Evolutionary conservation across 768 basidiomycete species (phyloP), one percentile per base, ranked within the genome.

Genomic region (Xerocomellus intermedius): DNA sequence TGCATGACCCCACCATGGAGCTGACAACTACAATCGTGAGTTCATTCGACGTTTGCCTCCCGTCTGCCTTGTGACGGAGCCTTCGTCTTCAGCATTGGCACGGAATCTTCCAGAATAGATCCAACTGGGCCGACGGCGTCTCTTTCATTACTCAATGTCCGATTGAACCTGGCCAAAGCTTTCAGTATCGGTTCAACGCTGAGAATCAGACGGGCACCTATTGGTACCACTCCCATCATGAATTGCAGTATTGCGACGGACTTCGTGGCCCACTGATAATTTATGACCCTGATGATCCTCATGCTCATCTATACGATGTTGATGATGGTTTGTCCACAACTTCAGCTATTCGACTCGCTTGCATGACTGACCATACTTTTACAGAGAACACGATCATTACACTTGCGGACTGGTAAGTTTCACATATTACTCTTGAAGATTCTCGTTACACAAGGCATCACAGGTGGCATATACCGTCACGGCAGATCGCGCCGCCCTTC

Each of bases 151-250:
- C 71, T 21, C 78, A 79, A 57, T 81, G 79, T 56, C 79, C 79
- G 14, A 79, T 79, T 21, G 64, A 62, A 19, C 69, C 73, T 1
- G 68, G 69, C 13, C 58, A 73, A 16, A 70, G 68, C 7, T 80
- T 79, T 60, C 54, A 69, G 33, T 78, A 80, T 56, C 66, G 71
- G 35, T 79, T 80, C 64, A 66, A 64, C n/a, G 64, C 64, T 42
- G 49, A 62, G 16, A 62, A 69, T 28, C 75, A 79, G 52, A 66
- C 75, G 2, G 80, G 79, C 7, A 80, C 77, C 0, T 81, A 70
- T 52, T 81, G 79, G 79, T 79, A 79, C 46, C 78, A 79, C 53
- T 76, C 75, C 24, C 78, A 79, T 56, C 58, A 72, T 28, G 55
- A 54, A 5, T 60, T 66, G 14, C 77, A 79, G 59, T 71, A 69